Percentiles rank a stretch among this genome's conserved stretches.
Evolutionary conservation across 352 stramenopile genomes (phyloP).

Genomic region (Phytophthora citricola): DNA sequence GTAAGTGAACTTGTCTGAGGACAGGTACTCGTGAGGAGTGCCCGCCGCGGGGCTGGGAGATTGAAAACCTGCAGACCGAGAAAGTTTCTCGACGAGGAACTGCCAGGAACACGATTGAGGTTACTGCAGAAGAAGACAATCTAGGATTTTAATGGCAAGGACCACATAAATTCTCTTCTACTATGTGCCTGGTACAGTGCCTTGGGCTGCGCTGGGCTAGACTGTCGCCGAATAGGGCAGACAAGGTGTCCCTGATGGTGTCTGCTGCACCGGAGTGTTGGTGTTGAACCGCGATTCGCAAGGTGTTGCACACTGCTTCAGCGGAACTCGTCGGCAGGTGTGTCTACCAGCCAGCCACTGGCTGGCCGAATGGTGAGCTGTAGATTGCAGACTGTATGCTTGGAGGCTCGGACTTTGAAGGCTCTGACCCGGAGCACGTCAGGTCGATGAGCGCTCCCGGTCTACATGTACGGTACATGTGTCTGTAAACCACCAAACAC

Average conservation of each 20-base stretch:
- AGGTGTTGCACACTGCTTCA: constrained; percentile 16
- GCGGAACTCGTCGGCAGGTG: background rate
- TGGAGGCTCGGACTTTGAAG: too few relatives aligned
- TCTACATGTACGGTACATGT: background rate
- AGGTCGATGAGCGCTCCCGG: background rate
- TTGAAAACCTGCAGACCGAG: too few relatives aligned
- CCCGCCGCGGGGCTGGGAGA: too few relatives aligned
- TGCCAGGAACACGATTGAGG: too few relatives aligned
- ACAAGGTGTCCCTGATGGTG: background rate
- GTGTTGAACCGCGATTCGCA: background rate
- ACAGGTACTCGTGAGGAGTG: too few relatives aligned
- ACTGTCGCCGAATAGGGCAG: background rate
- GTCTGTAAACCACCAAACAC: constrained; percentile 15
- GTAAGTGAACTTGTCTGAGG: too few relatives aligned
- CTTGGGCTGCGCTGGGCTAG: background rate
- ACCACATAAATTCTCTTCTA: too few relatives aligned
- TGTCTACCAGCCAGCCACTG: background rate
- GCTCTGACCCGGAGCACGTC: background rate
- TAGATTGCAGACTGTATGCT: background rate
- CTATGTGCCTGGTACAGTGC: too few relatives aligned
- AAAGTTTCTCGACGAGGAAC: too few relatives aligned
- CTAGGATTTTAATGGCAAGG: too few relatives aligned
- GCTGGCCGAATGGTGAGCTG: background rate
- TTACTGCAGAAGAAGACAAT: too few relatives aligned
- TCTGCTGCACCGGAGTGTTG: too few relatives aligned